Base-by-base conservation (phyloP, 805 yeast genomes). In the Wickerhamomyces subpelliculosus region DNA sequence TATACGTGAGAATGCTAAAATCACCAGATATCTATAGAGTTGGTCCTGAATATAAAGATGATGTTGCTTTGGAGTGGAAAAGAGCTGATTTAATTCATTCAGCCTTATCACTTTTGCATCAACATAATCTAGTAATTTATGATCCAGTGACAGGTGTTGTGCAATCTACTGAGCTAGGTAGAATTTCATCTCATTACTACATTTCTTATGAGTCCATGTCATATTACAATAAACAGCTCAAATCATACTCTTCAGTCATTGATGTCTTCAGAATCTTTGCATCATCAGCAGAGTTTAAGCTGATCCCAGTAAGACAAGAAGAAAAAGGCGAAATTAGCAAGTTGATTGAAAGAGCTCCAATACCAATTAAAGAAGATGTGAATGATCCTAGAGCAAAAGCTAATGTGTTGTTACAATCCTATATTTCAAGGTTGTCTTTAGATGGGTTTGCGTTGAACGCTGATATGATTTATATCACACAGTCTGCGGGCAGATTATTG, bases 391-490 rank as follows among this genome's bases (percentile, higher is more conserved):
- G 75, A 14, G 83, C 95, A 0, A 93, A 93, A 56, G 73, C 85
- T 17, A 87, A 80, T 47, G 75, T 87, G 8, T 59, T 93, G 27
- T 62, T 93, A 11, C 98, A 93, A 54, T 75, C 96, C 0, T 87
- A 84, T 51, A 84, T 93, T n/a, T 84, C 96, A 1, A 62, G 80
- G 27, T 63, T 89, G 19, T 64, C 68, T 9, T 64, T 93, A 14
- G 93, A 84, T 1, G 97, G 97, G 0, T 85, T 86, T 63, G 96
- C 97, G 0, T 61, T 94, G 43, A 78, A 83, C 72, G 78, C 96
- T 0, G 99, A 93, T 64, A 87, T 89, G 96, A 70, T 86, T 4
- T 93, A 85, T 55, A 77, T 93, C 29, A 84, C 93, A 0, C 97
- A 93, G 58, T 86, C 94, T 29, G 97, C 96, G 1, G 90, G 94